Base-by-base conservation (phyloP, 2,329 filamentous ascomycete species). In the Aureobasidium sp. region DNA sequence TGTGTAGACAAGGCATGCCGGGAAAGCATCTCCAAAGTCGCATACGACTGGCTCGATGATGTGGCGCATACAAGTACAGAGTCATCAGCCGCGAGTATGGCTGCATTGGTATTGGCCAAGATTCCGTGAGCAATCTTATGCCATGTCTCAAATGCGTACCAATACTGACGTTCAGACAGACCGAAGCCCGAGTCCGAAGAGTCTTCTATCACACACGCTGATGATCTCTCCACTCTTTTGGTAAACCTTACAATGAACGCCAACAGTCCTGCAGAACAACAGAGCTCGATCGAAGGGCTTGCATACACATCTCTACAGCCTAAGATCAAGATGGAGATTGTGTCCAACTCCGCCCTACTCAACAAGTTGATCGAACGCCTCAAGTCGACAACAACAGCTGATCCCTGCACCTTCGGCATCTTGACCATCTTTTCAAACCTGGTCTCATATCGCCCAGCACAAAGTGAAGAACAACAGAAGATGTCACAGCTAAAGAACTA, bases 401-500 rank as follows among this genome's bases (percentile, higher is more conserved):
- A 56, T 7, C 61, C 66, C 27, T 67, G 68, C 42, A 87, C 91
- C 0, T 97, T 96, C 71, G 93, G 93, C 52, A 89, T 86, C 20
- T 80, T 99, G 44, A 96, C 89, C 71, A 88, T 97, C 61, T 83
- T 97, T 66, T 80, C 85, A 61, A 97, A 97, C 70, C 78, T 99
- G 57, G 96, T 91, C 15, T 81, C 84, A 34, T 97, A 96, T 72
- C 82, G 84, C 44, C 91, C 91, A 7, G 79, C 80, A 8, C 80
- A 92, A 44, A 87, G 90, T 0, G 93, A 97, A 66, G 94, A 99
- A 74, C 88, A 97, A 69, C 94, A 93, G 77, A 91, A 90, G 70
- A 90, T 99, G 78, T 84, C 84, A 6, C 90, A 99, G 72, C 82
- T 99, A 48, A 97, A 96, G 78, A 90, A 91, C 2, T 99, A 97